Evolutionary conservation across 768 basidiomycete species (phyloP), one percentile per base, ranked within the genome.

Genomic region (Candolleomyces efflorescens): DNA sequence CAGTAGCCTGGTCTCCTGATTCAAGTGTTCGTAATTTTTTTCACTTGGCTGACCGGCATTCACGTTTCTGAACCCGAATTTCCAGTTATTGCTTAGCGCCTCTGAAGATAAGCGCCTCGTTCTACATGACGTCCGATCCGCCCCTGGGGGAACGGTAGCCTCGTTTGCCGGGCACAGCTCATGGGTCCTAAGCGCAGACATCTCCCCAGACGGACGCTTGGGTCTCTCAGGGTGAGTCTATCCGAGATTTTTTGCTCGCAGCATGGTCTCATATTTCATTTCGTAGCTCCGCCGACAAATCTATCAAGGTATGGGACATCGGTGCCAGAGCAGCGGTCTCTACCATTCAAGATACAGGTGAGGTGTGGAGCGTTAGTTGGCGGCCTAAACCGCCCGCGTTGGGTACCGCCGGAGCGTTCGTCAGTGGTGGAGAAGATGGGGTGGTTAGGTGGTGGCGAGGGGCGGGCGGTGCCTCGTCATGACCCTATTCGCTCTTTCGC

Each of bases 91-190:
- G 3, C 76, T 94, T 53, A 94, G 92, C 44, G 94, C 89, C 2
- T 95, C 93, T 3, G 94, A 98, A 69, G 94, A 96, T 72, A 93
- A 92, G 69, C 84, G 91, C 17, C 86, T 98, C 58, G 86, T 93
- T 54, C 72, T 96, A 49, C 92, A 96, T 69, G 94, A 98, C 67
- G 90, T 94, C 15, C 86, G 94, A 55, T 78, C 81, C n/a, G 76
- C 86, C 5, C 78, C 83, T 45, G 87, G 92, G 18, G 88, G 90
- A 41, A 87, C 88, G 1, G 92, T 95, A 18, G 92, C 94, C 13
- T 86, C 92, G 10, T 77, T 98, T 62, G 82, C 84, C 5, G 94
- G 94, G 0, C 94, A 98, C 69, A 82, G 90, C 0, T 94, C 93
- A 10, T 96, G 95, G 94, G 91, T 93, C 2, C 78, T 98, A 38